Evolutionary conservation across 2,329 filamentous ascomycete species (phyloP).

Genomic region (Sphaerulina musiva): DNA sequence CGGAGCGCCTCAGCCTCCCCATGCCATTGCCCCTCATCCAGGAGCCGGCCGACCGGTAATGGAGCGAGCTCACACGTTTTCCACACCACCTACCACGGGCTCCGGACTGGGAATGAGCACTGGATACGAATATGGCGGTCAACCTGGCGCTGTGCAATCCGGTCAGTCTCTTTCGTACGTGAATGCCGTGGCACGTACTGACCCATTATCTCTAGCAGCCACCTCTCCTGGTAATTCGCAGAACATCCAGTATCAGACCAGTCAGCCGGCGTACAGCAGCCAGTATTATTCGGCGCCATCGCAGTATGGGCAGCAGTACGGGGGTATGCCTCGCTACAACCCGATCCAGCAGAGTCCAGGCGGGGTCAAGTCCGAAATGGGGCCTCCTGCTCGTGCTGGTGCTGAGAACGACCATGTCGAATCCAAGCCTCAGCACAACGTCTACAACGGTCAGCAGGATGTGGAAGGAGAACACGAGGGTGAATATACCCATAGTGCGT

Average conservation of each 20-base stretch:
- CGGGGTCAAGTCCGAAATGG: slow-evolving; percentile 78
- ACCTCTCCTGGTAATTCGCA: slow-evolving; percentile 74
- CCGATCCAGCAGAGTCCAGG: slow-evolving; percentile 48
- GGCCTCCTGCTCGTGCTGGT: slow-evolving; percentile 62
- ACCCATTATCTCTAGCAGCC: slow-evolving; percentile 81
- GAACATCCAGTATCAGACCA: slow-evolving; percentile 71
- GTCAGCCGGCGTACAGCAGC: slow-evolving; percentile 62
- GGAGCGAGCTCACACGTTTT: slow-evolving; percentile 86
- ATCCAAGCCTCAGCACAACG: slow-evolving; percentile 53
- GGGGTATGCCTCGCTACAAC: slow-evolving; percentile 62
- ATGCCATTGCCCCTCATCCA: slow-evolving; percentile 57
- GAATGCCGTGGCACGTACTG: slow-evolving; percentile 69
- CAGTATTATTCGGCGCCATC: slow-evolving; percentile 68
- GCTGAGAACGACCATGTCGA: slow-evolving; percentile 58
- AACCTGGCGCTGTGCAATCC: slow-evolving; percentile 44
- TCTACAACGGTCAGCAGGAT: slow-evolving; percentile 47
- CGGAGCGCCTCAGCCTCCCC: slow-evolving; percentile 60
- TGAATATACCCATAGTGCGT: slow-evolving; percentile 75
- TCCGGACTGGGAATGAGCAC: slow-evolving; percentile 71
- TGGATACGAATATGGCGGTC: slow-evolving; percentile 71
- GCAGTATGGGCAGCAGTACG: slow-evolving; percentile 47
- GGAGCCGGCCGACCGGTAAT: slow-evolving; percentile 60
- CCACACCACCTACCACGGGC: slow-evolving; percentile 87
- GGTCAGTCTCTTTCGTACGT: slow-evolving; percentile 76
- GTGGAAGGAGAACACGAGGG: slow-evolving; percentile 45